Base-by-base conservation (phyloP, 2,329 filamentous ascomycete genomes). In the Diplodia corticola region DNA sequence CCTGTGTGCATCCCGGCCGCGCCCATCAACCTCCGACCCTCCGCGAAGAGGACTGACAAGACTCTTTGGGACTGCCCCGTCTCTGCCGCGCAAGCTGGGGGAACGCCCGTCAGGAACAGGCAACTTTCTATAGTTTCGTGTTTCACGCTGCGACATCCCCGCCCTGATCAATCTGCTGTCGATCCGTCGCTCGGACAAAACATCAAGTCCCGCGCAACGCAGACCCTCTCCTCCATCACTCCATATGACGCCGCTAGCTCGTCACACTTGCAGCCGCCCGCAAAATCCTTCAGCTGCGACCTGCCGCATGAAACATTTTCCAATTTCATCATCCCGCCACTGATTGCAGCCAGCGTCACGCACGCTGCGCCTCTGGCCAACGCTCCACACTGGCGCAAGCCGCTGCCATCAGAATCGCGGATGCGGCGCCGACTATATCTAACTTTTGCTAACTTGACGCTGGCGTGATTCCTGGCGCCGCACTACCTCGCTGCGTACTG, bases 51-150 rank as follows among this genome's bases (percentile, higher is more conserved):
- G 6, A 51, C 10, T 28, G 13, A 9, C 51, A 2, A 24, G 5
- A 12, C 17, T 37, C 13, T 26, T 15, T 10, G 54, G 37, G 55
- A 15, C 33, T 17, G 15, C 55, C 55, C 55, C 15, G 55, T 60
- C 30, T 17, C 5, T 28, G 55, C 55, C 55, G 37, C 55, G 55
- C 57, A 61, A 61, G 57, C 40, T 49, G 33, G 20, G 40, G 57
- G 28, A 46, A 46, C 54, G 46, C 17, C n/a, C 37, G 37, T 35
- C 57, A 49, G 44, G 26, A 49, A 61, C 54, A 30, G 37, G 53
- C 51, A 54, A 17, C 13, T 22, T 35, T 17, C 57, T 35, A 33
- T 49, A 30, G 20, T 12, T 49, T n/a, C 22, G 24, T 17, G 57
- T 61, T 61, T 61, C 57, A 61, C 10, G 40, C 10, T 33, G 22